Evolutionary conservation across 2,329 filamentous ascomycete genomes (phyloP).

Genomic region (Trichoderma citrinoviride): DNA sequence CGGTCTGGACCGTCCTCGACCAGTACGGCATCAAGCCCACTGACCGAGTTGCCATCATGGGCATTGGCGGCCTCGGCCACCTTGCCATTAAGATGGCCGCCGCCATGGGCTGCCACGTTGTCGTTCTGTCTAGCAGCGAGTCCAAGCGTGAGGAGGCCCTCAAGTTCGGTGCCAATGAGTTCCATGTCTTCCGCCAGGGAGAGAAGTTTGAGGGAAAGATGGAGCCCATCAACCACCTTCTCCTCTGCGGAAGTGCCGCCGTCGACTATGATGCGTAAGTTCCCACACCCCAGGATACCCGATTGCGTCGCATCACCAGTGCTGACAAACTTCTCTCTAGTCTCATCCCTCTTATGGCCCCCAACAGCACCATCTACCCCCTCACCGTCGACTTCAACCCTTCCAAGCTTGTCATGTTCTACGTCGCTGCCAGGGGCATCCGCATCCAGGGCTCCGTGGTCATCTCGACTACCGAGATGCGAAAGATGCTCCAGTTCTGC

Average conservation of each 20-base stretch:
- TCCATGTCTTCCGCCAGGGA: slow-evolving; percentile 44
- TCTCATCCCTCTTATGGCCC: neutral
- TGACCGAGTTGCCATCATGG: slow-evolving; percentile 65
- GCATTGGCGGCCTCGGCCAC: slow-evolving; percentile 68
- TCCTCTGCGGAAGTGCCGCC: slow-evolving; percentile 35
- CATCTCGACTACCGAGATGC: slow-evolving; percentile 54
- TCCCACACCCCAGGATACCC: neutral
- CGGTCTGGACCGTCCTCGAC: slow-evolving; percentile 61
- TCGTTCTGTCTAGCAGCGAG: slow-evolving; percentile 55
- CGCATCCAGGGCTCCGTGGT: slow-evolving; percentile 38
- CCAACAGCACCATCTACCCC: slow-evolving; percentile 23
- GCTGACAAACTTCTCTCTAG: neutral
- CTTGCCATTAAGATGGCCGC: slow-evolving; percentile 67
- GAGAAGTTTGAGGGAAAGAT: slow-evolving; percentile 50
- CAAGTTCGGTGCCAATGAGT: slow-evolving; percentile 56
- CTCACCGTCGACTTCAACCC: slow-evolving; percentile 56
- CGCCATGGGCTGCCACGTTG: slow-evolving; percentile 61
- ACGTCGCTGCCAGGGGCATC: neutral
- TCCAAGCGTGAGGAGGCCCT: slow-evolving; percentile 55
- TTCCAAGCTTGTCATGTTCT: slow-evolving; percentile 40
- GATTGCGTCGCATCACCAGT: neutral
- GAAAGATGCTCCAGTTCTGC: slow-evolving; percentile 58
- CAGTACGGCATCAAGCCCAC: slow-evolving; percentile 64
- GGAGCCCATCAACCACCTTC: slow-evolving; percentile 60
- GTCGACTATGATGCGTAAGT: slow-evolving; percentile 3